Evolutionary conservation across 1,284 basidiomycete genomes (phyloP), one percentile per base, ranked within the genome.

Genomic region (Volvariella surrecta): DNA sequence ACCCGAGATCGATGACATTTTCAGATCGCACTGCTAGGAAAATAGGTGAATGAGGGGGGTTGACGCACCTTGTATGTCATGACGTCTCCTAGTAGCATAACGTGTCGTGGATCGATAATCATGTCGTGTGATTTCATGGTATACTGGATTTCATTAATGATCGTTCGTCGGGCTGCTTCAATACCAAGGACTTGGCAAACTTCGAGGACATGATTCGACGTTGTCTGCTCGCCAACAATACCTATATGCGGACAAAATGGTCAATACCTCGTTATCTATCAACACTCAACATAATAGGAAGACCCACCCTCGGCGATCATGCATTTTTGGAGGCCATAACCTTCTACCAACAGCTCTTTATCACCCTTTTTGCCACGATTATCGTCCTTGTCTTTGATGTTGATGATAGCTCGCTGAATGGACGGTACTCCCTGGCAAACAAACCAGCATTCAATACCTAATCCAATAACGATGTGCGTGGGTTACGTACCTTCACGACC

Each of bases 81-180:
- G 48, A 98, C 92, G 62, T 99, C 96, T 39, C 94, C 96, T 9
- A 99, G 76, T 41, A 99, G 69, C 92, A 98, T 98, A 56, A 99
- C 91, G 65, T 99, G 96, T 45, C 96, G 88, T 46, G 95, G 95
- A 63, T 99, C 96, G 56, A 99, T 98, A 48, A 83, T 93, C 89
- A 99, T 95, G 54, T 94, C 93, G 69, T 99, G 96, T 43, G 84
- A 88, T 51, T 82, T 79, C 96, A 99, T 99, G 3, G 93, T 99
- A 58, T 89, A 89, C 61, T 97, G 89, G 55, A 99, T 97, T 64
- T 99, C 93, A 58, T 95, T 89, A 66, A 97, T 88, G 61, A 99
- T 96, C 3, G 93, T 96, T 47, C 77, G 74, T 48, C 96, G 79
- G 4, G 96, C 95, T 1, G 96, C 95, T 61, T 99, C 96, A 51